Base-by-base conservation (phyloP, 1,139 yeast genomes). In the Nakaseomyces bracarensis region DNA sequence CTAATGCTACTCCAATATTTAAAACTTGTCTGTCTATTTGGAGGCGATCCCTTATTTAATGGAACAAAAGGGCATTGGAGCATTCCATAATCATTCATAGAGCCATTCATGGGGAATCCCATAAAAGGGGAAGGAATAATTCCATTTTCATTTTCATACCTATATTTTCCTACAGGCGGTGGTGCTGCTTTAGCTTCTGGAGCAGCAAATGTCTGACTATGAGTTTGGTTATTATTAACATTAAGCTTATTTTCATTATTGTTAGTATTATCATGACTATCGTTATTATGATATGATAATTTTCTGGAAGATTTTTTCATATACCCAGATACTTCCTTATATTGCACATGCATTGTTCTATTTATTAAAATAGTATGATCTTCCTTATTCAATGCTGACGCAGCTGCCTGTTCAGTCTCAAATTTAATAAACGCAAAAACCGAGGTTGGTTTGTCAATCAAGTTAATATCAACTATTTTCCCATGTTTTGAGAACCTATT, bases 291-390 rank as follows among this genome's bases (percentile, higher is more conserved):
- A 5, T 36, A 23, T 28, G 41, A 35, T 34, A 41, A 46, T 44
- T 51, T 54, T 42, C 51, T 53, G 13, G 41, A 38, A 11, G 47
- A 38, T 27, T 49, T 50, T 41, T 49, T 52, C 5, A 44, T 48
- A 39, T 56, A 53, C 29, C 49, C 48, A 23, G 60, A 59, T 22
- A 75, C 63, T 58, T 82, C 93, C 46, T 83, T 73, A 57, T 81
- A 84, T 60, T 82, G 93, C 36, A 85, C 95, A 63, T 82, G 91
- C 70, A 85, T 81, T 4, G 91, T 81, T 60, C 74, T 79, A 42
- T 75, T 78, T 54, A 75, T 66, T 54, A 85, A 76, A 62, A 79
- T 73, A 1, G 93, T 72, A 62, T 84, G 95, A 55, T 85, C 84
- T 57, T 84, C 94, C 45, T 77, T 70, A 57, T 82, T 91, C 42